Evolutionary conservation across 2,329 filamentous ascomycete species (phyloP).

Genomic region (Fusarium xyrophilum): DNA sequence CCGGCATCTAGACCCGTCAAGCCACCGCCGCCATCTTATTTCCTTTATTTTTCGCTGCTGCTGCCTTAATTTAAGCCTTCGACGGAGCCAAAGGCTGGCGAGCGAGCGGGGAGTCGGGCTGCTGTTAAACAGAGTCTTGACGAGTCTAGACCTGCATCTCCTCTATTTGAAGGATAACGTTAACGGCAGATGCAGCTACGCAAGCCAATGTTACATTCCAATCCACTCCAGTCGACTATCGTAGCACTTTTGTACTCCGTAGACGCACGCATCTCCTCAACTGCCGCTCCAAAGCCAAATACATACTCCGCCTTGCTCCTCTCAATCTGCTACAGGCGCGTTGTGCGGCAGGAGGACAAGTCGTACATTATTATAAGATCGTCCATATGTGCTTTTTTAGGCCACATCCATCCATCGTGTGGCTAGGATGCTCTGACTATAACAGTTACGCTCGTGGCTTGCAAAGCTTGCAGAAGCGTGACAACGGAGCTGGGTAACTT

Average conservation of each 20-base stretch:
- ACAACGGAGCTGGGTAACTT: slow-evolving; percentile 5
- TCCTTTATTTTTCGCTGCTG: not conserved
- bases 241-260: slow-evolving; percentile 24
- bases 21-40: slow-evolving; percentile 21
- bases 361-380: slow-evolving; percentile 5
- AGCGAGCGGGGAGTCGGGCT: not conserved
- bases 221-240: not conserved
- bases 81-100: not conserved
- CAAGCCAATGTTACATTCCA: not conserved
- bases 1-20: slow-evolving; percentile 9
- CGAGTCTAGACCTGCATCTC: slow-evolving; percentile 11
- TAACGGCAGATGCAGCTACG: slow-evolving; percentile 18
- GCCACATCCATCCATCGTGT: not conserved
- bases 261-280: slow-evolving; percentile 7
- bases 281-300: slow-evolving; percentile 10
- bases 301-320: not conserved
- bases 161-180: slow-evolving; percentile 27
- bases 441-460: not conserved
- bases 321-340: not conserved
- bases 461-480: slow-evolving; percentile 24
- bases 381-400: not conserved
- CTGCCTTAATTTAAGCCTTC: not conserved
- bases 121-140: slow-evolving; percentile 2
- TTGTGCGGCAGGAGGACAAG: slow-evolving; percentile 2
- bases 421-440: not conserved